Conservation (phyloP, 352 stramenopile genomes). For the Thalassiosira sp. region DNA sequence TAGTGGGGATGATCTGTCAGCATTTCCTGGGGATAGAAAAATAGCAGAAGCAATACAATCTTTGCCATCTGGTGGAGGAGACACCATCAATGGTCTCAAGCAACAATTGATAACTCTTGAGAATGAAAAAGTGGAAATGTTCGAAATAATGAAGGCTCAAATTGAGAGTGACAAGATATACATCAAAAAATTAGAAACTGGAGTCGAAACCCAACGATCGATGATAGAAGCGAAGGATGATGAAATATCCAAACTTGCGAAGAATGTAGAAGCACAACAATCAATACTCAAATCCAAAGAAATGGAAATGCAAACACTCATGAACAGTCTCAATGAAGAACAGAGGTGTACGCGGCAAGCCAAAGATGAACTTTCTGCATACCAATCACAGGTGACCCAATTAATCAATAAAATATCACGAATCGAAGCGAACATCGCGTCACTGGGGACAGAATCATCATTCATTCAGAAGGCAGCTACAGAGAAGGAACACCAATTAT, state of each 20-base stretch:
- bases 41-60: not conserved
- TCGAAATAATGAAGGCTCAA: slow-evolving; percentile 38
- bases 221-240: slow-evolving; percentile 17
- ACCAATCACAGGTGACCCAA: slow-evolving; percentile 15
- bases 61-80: not conserved
- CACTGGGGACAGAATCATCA: slow-evolving; percentile 22
- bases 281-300: slow-evolving; percentile 14
- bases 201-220: slow-evolving; percentile 16
- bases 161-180: slow-evolving; percentile 35
- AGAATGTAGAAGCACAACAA: no score
- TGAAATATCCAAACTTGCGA: slow-evolving; percentile 8
- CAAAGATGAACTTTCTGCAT: slow-evolving; percentile 17
- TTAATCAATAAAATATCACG: slow-evolving; percentile 12
- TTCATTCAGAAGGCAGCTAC: slow-evolving; percentile 30
- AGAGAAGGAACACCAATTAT: slow-evolving; percentile 8
- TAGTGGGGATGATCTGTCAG: no score
- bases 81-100: slow-evolving; percentile 5
- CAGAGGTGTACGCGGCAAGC: slow-evolving; percentile 23
- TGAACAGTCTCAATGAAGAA: slow-evolving; percentile 45
- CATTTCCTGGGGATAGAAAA: no score
- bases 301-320: slow-evolving; percentile 44
- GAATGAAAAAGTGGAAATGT: slow-evolving; percentile 36
- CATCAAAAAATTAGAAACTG: slow-evolving; percentile 22
- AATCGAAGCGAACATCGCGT: slow-evolving; percentile 22
- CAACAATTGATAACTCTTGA: slow-evolving; percentile 2